A percentile compares a stretch with the other conserved stretches of the same genome.
phyloP scores from a whole-genome alignment of 2,329 filamentous ascomycete species.

The Claviceps digitariae region DNA sequence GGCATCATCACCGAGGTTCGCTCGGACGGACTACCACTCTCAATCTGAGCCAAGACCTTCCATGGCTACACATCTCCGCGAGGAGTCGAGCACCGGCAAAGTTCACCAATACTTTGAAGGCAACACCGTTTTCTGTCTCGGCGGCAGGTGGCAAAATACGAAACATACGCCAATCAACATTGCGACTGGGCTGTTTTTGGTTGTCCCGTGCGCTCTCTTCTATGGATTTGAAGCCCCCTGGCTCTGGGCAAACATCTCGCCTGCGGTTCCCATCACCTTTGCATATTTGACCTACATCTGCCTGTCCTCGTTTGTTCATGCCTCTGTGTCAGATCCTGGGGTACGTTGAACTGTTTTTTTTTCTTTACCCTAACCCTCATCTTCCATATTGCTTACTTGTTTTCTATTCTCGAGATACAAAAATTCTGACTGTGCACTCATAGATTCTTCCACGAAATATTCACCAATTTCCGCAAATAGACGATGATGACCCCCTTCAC shows the following conservation, averaged over 20 bases:
- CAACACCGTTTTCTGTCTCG: constrained; percentile 80
- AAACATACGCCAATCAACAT: constrained; percentile 80
- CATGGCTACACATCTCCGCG: constrained; percentile 7
- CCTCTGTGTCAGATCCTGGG: constrained; percentile 82
- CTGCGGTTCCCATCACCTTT: constrained; percentile 78
- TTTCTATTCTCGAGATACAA: too few relatives aligned
- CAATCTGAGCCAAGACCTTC: constrained; percentile 8
- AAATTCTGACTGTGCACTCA: not conserved
- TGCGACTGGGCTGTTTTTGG: constrained; percentile 66
- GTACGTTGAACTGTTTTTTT: constrained; percentile 40
- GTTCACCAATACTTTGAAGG: constrained; percentile 92
- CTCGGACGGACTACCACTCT: constrained; percentile 32
- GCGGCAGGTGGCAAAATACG: constrained; percentile 79
- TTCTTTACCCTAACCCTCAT: too few relatives aligned
- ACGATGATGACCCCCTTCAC: constrained; percentile 66
- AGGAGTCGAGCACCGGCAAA: constrained; percentile 32
- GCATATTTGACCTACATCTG: constrained; percentile 85
- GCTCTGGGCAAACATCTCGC: constrained; percentile 75
- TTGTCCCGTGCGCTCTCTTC: constrained; percentile 70
- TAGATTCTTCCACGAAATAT: constrained; percentile 87
- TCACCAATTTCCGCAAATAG: constrained; percentile 70
- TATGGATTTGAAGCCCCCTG: constrained; percentile 75
- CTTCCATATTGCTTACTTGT: too few relatives aligned
- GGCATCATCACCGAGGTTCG: constrained; percentile 58
- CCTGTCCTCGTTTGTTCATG: constrained; percentile 86